A percentile compares a stretch with the other conserved stretches of the same genome.
phyloP scores from a whole-genome alignment of 371 early-diverging fungal genomes.

The Blakeslea trispora region DNA sequence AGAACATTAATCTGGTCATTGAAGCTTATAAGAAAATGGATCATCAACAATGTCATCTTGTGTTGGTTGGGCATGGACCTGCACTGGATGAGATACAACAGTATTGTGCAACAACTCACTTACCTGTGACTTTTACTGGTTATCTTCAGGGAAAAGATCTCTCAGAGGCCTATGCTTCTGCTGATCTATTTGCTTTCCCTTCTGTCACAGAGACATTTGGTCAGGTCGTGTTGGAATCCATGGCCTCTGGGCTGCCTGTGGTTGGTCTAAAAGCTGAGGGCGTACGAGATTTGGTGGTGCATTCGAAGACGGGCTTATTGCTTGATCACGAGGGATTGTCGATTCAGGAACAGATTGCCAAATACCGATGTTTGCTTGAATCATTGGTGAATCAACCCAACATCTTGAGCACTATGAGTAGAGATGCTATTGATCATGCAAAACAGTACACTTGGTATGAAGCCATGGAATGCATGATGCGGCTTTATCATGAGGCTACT shows the following conservation, averaged over 20 bases:
- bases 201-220: slow-evolving; percentile 54
- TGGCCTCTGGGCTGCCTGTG: slow-evolving; percentile 52
- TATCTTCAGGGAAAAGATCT: slow-evolving; percentile 41
- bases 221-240: slow-evolving; percentile 50
- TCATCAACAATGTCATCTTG: slow-evolving; percentile 43
- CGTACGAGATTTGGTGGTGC: slow-evolving; percentile 43
- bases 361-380: slow-evolving; percentile 29
- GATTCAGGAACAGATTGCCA: slow-evolving; percentile 16
- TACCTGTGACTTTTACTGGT: slow-evolving; percentile 51
- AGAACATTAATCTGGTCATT: slow-evolving; percentile 44
- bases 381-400: slow-evolving; percentile 19
- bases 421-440: slow-evolving; percentile 26
- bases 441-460: slow-evolving; percentile 48
- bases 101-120: slow-evolving; percentile 15
- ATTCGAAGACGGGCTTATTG: slow-evolving; percentile 42
- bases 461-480: slow-evolving; percentile 49
- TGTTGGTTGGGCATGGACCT: slow-evolving; percentile 55
- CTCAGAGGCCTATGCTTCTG: slow-evolving; percentile 47
- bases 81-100: slow-evolving; percentile 40
- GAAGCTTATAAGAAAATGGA: slow-evolving; percentile 48
- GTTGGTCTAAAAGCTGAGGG: slow-evolving; percentile 48
- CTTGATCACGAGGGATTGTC: slow-evolving; percentile 25
- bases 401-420: slow-evolving; percentile 20
- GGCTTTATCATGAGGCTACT: slow-evolving; percentile 30
- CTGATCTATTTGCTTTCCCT: slow-evolving; percentile 54